Evolutionary conservation across 2,329 filamentous ascomycete genomes (phyloP).

Genomic region (Orbilia blumenaviensis): DNA sequence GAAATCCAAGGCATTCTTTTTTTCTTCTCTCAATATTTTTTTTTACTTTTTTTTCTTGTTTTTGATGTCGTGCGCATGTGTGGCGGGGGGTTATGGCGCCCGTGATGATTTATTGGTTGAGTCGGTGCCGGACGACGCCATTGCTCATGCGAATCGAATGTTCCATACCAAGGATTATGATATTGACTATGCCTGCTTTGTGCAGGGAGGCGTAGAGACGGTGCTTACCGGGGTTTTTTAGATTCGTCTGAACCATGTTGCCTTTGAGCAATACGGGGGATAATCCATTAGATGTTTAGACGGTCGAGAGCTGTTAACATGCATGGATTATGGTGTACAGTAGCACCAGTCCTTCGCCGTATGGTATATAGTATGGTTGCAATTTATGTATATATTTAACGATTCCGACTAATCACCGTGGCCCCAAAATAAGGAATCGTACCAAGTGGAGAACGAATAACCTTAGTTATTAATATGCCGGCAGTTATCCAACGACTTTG

Average conservation of each 20-base stretch:
- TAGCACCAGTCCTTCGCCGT: conserved; percentile 11
- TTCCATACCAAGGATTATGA: conserved; percentile 6
- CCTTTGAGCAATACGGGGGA: conserved; percentile 17
- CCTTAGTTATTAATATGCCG: not conserved
- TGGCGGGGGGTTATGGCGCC: conserved; percentile 11
- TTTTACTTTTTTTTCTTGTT: not conserved
- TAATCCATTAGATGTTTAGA: conserved; percentile 11
- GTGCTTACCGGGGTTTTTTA: conserved; percentile 23
- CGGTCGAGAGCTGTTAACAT: not conserved
- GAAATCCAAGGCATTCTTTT: not conserved
- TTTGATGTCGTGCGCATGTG: not conserved
- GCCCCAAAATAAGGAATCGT: not conserved
- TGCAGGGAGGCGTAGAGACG: conserved; percentile 17
- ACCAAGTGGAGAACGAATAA: not conserved
- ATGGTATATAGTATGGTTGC: not conserved
- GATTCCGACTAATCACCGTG: conserved; percentile 5
- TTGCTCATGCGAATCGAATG: conserved; percentile 14
- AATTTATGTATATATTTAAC: conserved; percentile 25
- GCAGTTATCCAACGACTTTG: not conserved
- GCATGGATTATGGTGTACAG: not conserved
- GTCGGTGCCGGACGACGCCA: not conserved
- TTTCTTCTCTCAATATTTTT: not conserved
- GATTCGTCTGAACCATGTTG: not conserved
- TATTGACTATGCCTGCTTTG: conserved; percentile 10
- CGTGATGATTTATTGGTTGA: conserved; percentile 23